Evolutionary conservation across 2,329 filamentous ascomycete species (phyloP), one percentile per base, ranked within the genome.

Genomic region (Myrmaecium sp.): DNA sequence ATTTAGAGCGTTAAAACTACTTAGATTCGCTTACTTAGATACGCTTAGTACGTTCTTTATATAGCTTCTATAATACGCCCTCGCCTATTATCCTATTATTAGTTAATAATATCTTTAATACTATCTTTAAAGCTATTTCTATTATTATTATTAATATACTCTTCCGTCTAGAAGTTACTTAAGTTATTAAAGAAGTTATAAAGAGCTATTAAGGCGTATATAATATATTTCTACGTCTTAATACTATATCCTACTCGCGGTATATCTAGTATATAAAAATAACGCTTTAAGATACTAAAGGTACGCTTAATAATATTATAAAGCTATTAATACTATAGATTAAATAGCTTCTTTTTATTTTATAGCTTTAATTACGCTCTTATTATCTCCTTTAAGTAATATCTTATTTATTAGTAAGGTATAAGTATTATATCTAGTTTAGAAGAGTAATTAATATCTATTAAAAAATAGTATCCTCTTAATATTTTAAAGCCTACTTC

Each of bases 241-340:
- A 23, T 4, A 7, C 8, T 14, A 17, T 26, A 30, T 16, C 27
- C n/a, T n/a, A n/a, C 14, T 19, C 27, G 14, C 4, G 14, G 19
- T 21, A 11, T 5, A 17, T 30, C 20, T 23, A 30, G 27, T 5
- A 30, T 18, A 21, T 14, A 12, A 11, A 9, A 30, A 3, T 6
- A n/a, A 9, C 19, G 16, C 14, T 27, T 30, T 18, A 30, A 26
- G 6, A 30, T 16, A 16, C 24, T 21, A 30, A 30, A 30, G 11
- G 11, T 17, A 9, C 28, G 15, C 23, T 30, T 12, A 5, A 30
- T 18, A 6, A 23, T 18, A 13, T 25, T 30, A 17, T 25, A 30
- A 5, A 30, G 22, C 23, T 25, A 9, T 14, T 30, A 14, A 12
- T 25, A 25, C 10, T n/a, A n/a, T n/a, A n/a, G n/a, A n/a, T n/a